Evolutionary conservation across 495 filamentous ascomycete species (phyloP).

Genomic region (Hyaloscypha finlandica): DNA sequence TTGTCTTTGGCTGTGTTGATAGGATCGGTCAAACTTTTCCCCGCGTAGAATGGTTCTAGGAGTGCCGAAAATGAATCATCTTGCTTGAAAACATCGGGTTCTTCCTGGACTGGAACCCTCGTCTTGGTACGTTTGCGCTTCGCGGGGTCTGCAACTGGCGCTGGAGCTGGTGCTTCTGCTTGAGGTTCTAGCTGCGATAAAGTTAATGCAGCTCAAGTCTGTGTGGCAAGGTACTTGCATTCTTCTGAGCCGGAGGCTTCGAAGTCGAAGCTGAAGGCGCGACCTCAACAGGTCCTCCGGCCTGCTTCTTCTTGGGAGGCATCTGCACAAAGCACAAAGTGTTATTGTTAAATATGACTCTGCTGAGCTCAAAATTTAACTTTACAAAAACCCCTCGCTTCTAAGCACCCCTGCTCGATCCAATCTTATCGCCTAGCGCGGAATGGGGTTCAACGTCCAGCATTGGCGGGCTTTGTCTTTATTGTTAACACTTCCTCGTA

Average conservation of each 20-base stretch:
- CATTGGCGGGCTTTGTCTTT: too few relatives aligned
- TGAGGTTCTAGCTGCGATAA: neutral
- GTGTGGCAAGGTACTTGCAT: neutral
- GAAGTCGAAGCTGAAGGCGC: constrained; percentile 1
- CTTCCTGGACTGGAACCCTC: constrained; percentile 26
- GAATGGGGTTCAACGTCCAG: too few relatives aligned
- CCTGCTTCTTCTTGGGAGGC: constrained; percentile 31
- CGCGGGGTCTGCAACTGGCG: constrained; percentile 9
- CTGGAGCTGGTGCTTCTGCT: constrained; percentile 5
- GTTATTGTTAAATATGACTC: neutral
- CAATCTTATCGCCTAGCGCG: neutral
- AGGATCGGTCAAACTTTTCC: constrained; percentile 84
- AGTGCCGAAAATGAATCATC: constrained; percentile 74
- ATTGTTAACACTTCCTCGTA: too few relatives aligned
- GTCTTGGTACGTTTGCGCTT: constrained; percentile 30
- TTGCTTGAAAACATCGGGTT: constrained; percentile 8
- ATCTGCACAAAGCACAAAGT: constrained; percentile 11
- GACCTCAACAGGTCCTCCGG: constrained; percentile 27
- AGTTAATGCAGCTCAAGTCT: neutral
- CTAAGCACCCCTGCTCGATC: neutral
- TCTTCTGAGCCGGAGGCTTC: neutral
- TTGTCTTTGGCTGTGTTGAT: constrained; percentile 94
- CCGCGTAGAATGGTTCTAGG: constrained; percentile 93
- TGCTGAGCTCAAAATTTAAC: neutral
- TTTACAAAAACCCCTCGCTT: neutral